These are phyloP conservation scores for Yamadazyma triangularis DNA, from an alignment of 1,139 yeast genomes.

Conservation along the genomic window DNA sequence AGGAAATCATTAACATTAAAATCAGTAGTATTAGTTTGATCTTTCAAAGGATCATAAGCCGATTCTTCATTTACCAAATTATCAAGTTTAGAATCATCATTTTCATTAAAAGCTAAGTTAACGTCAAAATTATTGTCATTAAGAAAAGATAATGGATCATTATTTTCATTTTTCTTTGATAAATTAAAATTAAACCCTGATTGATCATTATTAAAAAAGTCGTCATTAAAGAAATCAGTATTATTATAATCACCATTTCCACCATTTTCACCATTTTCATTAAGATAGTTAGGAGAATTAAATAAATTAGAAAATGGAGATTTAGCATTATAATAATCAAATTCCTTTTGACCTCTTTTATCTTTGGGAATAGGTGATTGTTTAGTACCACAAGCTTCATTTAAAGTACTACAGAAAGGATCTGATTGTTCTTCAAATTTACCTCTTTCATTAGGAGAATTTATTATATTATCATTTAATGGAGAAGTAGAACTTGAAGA, in stretches of 20 bases:
- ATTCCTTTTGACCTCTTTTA: constrained; percentile 12
- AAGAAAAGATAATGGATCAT: constrained; percentile 43
- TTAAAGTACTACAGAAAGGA: constrained; percentile 71
- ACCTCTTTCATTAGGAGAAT: constrained; percentile 5
- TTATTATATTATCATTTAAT: constrained; percentile 33
- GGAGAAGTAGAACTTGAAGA: constrained; percentile 38
- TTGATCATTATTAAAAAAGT: constrained; percentile 19
- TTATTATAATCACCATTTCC: background rate
- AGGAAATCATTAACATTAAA: constrained; percentile 39
- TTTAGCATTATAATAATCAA: background rate
- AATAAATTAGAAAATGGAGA: background rate
- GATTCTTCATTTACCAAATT: constrained; percentile 58
- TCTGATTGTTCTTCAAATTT: constrained; percentile 42
- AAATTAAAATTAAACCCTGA: constrained; percentile 18
- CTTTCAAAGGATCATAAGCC: constrained; percentile 57
- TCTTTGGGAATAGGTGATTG: constrained; percentile 62
- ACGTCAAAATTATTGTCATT: constrained; percentile 49
- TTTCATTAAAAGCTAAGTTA: constrained; percentile 40
- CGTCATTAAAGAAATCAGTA: constrained; percentile 17
- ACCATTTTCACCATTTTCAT: constrained; percentile 3
- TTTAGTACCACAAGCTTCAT: constrained; percentile 82
- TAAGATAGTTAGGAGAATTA: background rate
- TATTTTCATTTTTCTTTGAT: constrained; percentile 8
- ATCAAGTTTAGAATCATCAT: constrained; percentile 23
- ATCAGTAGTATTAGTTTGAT: constrained; percentile 10